Evolutionary conservation across 2,329 filamentous ascomycete genomes (phyloP).

Genomic region (Aspergillus tanneri): DNA sequence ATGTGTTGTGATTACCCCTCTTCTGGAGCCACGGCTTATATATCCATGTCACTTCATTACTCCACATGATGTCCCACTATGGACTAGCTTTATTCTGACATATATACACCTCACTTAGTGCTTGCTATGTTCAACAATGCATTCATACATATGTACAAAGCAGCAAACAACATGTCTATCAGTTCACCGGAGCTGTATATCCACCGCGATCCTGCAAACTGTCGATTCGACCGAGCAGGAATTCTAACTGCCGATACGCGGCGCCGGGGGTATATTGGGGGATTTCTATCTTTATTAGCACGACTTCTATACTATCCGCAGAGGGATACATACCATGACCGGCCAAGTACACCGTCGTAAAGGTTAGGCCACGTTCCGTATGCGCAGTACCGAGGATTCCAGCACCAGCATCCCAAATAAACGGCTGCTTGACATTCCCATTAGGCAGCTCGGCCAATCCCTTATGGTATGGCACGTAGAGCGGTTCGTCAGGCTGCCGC

Average conservation of each 20-base stretch:
- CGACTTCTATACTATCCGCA: constrained; percentile 44
- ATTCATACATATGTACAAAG: too few species aligned
- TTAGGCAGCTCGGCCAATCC: constrained; percentile 29
- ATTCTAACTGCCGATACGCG: constrained; percentile 71
- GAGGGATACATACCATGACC: constrained; percentile 56
- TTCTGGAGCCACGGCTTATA: too few species aligned
- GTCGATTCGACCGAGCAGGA: constrained; percentile 66
- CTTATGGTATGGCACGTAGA: constrained; percentile 67
- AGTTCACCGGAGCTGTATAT: too few species aligned
- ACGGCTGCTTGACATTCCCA: constrained; percentile 45
- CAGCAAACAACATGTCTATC: too few species aligned
- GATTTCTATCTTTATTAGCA: constrained; percentile 55
- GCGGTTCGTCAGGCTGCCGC: constrained; percentile 57
- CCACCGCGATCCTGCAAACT: constrained; percentile 7
- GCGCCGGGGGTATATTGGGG: constrained; percentile 67
- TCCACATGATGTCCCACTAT: too few species aligned
- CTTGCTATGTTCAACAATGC: too few species aligned
- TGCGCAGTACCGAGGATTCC: constrained; percentile 70
- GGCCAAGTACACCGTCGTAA: constrained; percentile 60
- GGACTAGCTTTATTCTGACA: too few species aligned
- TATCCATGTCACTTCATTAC: too few species aligned
- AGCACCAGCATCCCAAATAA: constrained; percentile 49
- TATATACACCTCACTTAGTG: too few species aligned
- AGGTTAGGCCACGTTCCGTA: constrained; percentile 74
- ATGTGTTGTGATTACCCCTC: too few species aligned